These are phyloP conservation scores for Ophiostoma sp. DNA, from an alignment of 2,329 filamentous ascomycete genomes.

Conservation along the genomic window DNA sequence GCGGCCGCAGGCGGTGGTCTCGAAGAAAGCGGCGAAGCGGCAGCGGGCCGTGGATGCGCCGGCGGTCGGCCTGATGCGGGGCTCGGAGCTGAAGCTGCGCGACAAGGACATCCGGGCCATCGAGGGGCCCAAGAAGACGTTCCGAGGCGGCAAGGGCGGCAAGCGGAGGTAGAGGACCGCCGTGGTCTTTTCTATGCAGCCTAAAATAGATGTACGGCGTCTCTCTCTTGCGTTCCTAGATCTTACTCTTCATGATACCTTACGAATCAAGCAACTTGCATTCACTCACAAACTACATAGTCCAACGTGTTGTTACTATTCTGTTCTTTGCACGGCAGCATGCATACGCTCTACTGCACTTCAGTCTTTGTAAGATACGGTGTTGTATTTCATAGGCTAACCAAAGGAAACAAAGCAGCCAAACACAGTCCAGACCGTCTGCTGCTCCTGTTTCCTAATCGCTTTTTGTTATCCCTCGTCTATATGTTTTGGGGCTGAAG, in stretches of 20 bases:
- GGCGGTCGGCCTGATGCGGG: slow-evolving; percentile 71
- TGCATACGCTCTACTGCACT: too few species aligned
- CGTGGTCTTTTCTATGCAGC: background rate
- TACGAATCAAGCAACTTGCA: too few species aligned
- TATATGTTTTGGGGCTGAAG: background rate
- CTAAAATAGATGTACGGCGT: too few species aligned
- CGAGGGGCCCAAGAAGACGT: slow-evolving; percentile 44
- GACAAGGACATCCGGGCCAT: slow-evolving; percentile 70
- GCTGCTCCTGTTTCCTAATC: background rate
- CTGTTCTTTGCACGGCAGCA: too few species aligned
- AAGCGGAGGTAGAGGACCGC: slow-evolving; percentile 24
- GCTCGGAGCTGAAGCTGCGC: slow-evolving; percentile 73
- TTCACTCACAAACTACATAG: too few species aligned
- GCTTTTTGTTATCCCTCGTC: background rate
- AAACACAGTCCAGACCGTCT: too few species aligned
- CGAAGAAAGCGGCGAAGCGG: slow-evolving; percentile 39
- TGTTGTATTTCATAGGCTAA: too few species aligned
- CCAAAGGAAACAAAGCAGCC: too few species aligned
- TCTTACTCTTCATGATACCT: too few species aligned
- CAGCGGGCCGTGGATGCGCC: slow-evolving; percentile 59
- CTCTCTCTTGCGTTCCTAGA: too few species aligned
- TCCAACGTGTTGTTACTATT: too few species aligned
- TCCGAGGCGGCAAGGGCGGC: slow-evolving; percentile 29
- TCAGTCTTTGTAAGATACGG: too few species aligned
- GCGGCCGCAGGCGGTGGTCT: slow-evolving; percentile 33